Base-by-base conservation (phyloP, 2,329 filamentous ascomycete genomes). In the Sclerotinia subarctica region DNA sequence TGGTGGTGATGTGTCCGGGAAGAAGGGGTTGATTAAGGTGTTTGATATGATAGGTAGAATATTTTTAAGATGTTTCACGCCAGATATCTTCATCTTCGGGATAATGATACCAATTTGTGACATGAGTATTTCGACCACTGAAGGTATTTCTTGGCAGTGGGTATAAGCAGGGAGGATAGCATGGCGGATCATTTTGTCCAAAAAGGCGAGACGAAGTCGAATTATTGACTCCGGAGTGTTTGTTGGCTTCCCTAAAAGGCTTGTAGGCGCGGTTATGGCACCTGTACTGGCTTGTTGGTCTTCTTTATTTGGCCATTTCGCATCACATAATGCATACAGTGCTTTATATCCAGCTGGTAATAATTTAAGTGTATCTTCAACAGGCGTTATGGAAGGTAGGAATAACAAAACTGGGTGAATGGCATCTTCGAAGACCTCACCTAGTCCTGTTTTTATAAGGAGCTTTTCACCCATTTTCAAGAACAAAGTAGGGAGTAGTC, bases 311-410 rank as follows among this genome's bases (percentile, higher is more conserved):
- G 67, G 32, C 46, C 69, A 77, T 26, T 69, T 71, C 1, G 69
- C 67, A 57, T 71, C 69, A 5, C 81, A 77, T 7, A 97, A 82
- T 0, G 80, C 79, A 24, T 90, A 79, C 3, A 96, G 81, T 2
- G 88, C 88, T 10, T 84, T 82, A 72, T 93, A 96, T 0, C 90
- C 87, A 8, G 83, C 82, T 7, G 78, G 75, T 1, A 97, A 83
- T 3, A 97, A 80, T 1, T 76, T 74, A 2, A 90, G 75, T 5
- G 91, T 91, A 67, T 95, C 90, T 0, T 83, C 76, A 74, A 92
- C 90, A 0, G 91, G 88, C 0, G 92, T 97, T 53, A 96, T 81
- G 17, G 84, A 87, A 0, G 94, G 94, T 7, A 97, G 82, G 73
- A 88, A 91, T 10, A 90, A 83, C n/a, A 97, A 83, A 47, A 88